Conservation (phyloP, 2,329 filamentous ascomycete species). For the Hypoxylon sp. region DNA sequence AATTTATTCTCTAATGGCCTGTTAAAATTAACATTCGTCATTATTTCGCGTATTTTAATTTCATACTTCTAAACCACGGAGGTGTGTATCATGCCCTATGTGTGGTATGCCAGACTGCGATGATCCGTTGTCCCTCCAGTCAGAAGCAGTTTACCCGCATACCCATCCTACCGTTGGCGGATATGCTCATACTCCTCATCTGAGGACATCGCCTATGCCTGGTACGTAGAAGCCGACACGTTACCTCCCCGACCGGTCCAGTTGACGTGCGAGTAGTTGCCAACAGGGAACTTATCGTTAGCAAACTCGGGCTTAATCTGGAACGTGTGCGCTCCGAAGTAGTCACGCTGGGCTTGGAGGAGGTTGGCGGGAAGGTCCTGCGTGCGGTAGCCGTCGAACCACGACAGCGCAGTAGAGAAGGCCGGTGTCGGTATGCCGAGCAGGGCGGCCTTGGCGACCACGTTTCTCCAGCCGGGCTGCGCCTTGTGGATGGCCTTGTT, state of each 20-base stretch:
- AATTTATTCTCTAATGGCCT: background rate
- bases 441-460: conserved; percentile 88
- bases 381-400: conserved; percentile 99
- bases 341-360: conserved; percentile 98
- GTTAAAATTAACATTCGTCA: conserved; percentile 5
- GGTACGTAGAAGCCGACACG: conserved; percentile 96
- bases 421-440: conserved; percentile 96
- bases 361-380: conserved; percentile 98
- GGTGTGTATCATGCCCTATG: conserved; percentile 13
- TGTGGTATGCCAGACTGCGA: conserved; percentile 38
- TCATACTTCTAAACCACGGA: conserved; percentile 20
- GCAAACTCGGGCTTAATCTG: conserved; percentile 82
- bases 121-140: conserved; percentile 38
- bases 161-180: conserved; percentile 27
- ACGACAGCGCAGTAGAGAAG: conserved; percentile 96
- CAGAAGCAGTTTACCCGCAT: conserved; percentile 33
- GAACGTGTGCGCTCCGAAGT: conserved; percentile 97
- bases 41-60: conserved; percentile 29
- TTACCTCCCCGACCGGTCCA: conserved; percentile 99
- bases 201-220: conserved; percentile 69
- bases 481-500: conserved; percentile 98
- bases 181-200: conserved; percentile 20
- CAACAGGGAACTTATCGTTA: conserved; percentile 80
- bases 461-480: conserved; percentile 89
- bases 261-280: conserved; percentile 97